A percentile compares a stretch with the other conserved stretches of the same genome.
Evolutionary conservation across 768 basidiomycete genomes (phyloP).

Genomic region (Mycena haematopus): DNA sequence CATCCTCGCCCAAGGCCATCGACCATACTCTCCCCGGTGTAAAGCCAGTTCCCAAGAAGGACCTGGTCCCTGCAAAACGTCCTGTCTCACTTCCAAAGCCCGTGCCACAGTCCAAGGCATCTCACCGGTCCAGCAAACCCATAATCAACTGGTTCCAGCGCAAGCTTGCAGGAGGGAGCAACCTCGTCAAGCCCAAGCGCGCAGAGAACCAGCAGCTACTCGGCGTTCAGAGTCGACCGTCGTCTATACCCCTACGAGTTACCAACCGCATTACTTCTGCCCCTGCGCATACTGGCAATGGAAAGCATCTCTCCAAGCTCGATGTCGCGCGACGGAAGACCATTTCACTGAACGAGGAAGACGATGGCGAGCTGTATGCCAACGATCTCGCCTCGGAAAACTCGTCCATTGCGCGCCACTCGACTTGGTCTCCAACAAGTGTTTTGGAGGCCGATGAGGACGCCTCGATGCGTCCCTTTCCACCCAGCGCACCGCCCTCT

Average conservation of each 20-base stretch:
- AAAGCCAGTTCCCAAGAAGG: slow-evolving; percentile 35
- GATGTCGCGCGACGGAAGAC: slow-evolving; percentile 54
- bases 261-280: slow-evolving; percentile 52
- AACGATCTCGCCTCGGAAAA: slow-evolving; percentile 54
- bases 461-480: slow-evolving; percentile 88
- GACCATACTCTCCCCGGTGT: slow-evolving; percentile 31
- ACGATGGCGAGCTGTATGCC: slow-evolving; percentile 53
- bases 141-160: slow-evolving; percentile 92
- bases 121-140: slow-evolving; percentile 79
- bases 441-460: slow-evolving; percentile 90
- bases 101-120: slow-evolving; percentile 51
- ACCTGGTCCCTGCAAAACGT: slow-evolving; percentile 25
- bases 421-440: slow-evolving; percentile 81
- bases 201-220: slow-evolving; percentile 40
- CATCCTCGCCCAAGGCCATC: slow-evolving; percentile 26
- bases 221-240: slow-evolving; percentile 33
- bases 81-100: slow-evolving; percentile 32
- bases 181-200: slow-evolving; percentile 60
- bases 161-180: slow-evolving; percentile 68
- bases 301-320: slow-evolving; percentile 42
- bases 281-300: slow-evolving; percentile 43
- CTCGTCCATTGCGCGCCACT: slow-evolving; percentile 72
- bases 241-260: slow-evolving; percentile 39
- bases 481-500: slow-evolving; percentile 87
- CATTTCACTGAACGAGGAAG: slow-evolving; percentile 69